Conservation (phyloP, 1,284 basidiomycete genomes). For the Pseudomicrostroma phylloplanum region DNA sequence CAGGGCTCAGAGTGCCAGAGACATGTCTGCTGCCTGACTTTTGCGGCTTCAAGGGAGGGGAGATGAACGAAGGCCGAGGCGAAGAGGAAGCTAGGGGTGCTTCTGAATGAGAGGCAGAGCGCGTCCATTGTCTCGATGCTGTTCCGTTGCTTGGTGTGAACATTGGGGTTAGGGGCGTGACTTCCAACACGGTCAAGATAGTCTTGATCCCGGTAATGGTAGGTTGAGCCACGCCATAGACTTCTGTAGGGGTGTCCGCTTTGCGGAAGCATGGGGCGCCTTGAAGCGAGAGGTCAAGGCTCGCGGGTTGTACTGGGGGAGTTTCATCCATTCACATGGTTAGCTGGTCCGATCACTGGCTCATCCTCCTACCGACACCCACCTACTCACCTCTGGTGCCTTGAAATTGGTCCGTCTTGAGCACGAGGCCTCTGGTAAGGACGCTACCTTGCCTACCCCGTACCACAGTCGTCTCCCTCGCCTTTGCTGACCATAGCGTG, state of each 20-base stretch:
- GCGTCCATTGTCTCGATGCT: background rate
- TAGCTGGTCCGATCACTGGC: too few relatives aligned
- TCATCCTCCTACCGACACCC: too few relatives aligned
- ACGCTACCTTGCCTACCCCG: conserved; percentile 83
- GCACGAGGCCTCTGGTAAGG: conserved; percentile 77
- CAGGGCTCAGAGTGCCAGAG: too few relatives aligned
- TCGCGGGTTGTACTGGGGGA: conserved; percentile 52
- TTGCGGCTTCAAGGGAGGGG: too few relatives aligned
- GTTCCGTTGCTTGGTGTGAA: background rate
- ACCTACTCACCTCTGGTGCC: conserved; percentile 9
- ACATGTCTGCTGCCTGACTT: too few relatives aligned
- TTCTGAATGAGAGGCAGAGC: too few relatives aligned
- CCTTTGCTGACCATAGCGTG: conserved; percentile 3
- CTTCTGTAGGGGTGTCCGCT: conserved; percentile 53
- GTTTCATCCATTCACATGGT: background rate
- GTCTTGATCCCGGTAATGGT: conserved; percentile 85
- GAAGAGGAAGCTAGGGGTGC: too few relatives aligned
- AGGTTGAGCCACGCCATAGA: conserved; percentile 67
- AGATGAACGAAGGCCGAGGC: too few relatives aligned
- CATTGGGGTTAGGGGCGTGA: background rate
- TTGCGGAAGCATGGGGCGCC: conserved; percentile 94
- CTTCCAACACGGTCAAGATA: conserved; percentile 75
- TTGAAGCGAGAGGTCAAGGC: conserved; percentile 78
- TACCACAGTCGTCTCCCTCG: conserved; percentile 58
- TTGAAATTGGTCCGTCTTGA: conserved; percentile 65